Evolutionary conservation across 2,329 filamentous ascomycete species (phyloP).

Genomic region (Bimuria novae-zelandiae): DNA sequence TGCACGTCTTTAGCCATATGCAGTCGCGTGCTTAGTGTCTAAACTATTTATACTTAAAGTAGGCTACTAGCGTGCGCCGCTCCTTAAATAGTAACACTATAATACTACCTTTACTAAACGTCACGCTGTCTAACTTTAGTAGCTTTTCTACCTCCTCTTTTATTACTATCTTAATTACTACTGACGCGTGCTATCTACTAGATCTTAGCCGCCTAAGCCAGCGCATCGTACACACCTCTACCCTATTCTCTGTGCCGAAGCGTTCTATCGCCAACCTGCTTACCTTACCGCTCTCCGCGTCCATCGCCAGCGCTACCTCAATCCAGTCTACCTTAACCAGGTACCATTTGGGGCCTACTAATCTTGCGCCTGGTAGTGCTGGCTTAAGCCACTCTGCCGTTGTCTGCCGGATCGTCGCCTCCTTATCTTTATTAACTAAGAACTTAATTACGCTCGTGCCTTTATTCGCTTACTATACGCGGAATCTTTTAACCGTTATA

Average conservation of each 20-base stretch:
- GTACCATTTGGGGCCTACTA: no score
- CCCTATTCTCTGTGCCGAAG: no score
- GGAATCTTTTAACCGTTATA: conserved; percentile 12
- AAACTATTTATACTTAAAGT: conserved; percentile 12
- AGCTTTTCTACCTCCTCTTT: conserved; percentile 18
- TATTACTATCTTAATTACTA: conserved; percentile 16
- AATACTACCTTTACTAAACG: conserved; percentile 11
- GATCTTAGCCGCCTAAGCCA: no score
- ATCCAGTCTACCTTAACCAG: no score
- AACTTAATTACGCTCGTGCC: conserved; percentile 20
- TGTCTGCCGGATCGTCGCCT: no score
- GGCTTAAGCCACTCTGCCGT: no score
- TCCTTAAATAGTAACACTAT: conserved; percentile 13
- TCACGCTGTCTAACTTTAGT: conserved; percentile 13
- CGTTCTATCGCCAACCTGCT: conserved; percentile 15
- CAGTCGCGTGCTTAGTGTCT: conserved; percentile 16
- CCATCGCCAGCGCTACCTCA: conserved; percentile 17
- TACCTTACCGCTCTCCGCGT: conserved; percentile 14
- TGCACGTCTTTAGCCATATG: conserved; percentile 3
- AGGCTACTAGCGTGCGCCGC: conserved; percentile 12
- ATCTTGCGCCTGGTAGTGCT: no score
- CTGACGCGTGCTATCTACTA: no score
- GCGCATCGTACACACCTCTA: no score
- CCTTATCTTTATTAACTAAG: conserved; percentile 16
- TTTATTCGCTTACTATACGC: conserved; percentile 12